Evolutionary conservation across 1,284 basidiomycete species (phyloP).

Genomic region (Ceratobasidium sp.): DNA sequence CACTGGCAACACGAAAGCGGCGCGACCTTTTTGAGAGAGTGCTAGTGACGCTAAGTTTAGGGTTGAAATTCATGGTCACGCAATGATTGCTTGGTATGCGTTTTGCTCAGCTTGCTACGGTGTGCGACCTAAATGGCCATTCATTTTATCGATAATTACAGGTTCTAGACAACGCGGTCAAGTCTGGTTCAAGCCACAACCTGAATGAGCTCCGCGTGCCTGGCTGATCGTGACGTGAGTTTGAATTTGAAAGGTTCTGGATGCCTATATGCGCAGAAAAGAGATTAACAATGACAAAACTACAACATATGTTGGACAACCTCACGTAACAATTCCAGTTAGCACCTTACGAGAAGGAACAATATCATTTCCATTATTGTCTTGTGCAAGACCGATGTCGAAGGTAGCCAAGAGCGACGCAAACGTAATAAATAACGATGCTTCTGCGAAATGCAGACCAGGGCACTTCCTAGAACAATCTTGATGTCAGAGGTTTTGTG

Average conservation of each 20-base stretch:
- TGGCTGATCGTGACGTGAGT: slow-evolving; percentile 1
- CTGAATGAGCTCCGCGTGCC: slow-evolving; percentile 11
- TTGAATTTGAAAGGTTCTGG: slow-evolving; percentile 29
- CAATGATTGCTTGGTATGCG: no score
- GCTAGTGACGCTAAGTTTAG: no score
- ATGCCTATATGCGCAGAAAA: slow-evolving; percentile 4
- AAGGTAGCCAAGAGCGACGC: slow-evolving; percentile 19
- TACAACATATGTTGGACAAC: no score
- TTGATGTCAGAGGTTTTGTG: neutral
- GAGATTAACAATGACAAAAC: neutral
- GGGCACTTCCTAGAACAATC: slow-evolving; percentile 10
- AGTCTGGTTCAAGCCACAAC: no score
- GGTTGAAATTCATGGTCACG: no score
- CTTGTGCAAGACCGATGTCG: neutral
- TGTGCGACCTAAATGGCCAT: no score
- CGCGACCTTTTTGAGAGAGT: no score
- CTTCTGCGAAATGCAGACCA: slow-evolving; percentile 18
- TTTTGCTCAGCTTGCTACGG: no score
- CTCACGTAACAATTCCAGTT: slow-evolving; percentile 19
- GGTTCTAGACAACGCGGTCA: no score
- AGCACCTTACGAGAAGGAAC: neutral
- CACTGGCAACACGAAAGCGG: no score
- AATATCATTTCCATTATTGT: neutral
- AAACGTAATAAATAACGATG: slow-evolving; percentile 32
- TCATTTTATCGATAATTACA: no score